Evolutionary conservation across 108 stramenopile genomes (phyloP), one percentile per base, ranked within the genome.

Genomic region (Cyclotella kingstonii): DNA sequence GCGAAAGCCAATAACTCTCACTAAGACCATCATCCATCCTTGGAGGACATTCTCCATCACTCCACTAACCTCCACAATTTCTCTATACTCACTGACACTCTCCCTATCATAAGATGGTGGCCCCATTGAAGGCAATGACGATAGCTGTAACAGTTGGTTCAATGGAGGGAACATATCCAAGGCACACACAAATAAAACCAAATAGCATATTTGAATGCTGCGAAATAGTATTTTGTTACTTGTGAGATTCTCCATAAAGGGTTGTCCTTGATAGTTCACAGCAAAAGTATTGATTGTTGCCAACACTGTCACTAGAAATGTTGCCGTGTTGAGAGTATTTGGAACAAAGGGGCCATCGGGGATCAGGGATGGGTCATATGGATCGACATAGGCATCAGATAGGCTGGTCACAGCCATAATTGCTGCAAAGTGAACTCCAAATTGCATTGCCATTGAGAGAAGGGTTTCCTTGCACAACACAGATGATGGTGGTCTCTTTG

Each of bases 301-400:
- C 51, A 90, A 34, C 12, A 79, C 60, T 25, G 79, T 91, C 14
- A 99, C 39, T 9, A 99, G 74, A 72, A 97, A 98, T 11, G 95
- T 83, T 17, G 89, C 89, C 8, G 90, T 82, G 78, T 99, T 99
- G 49, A 99, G 76, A 0, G 82, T 77, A 44, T 96, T 97, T 7
- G 98, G 96, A 31, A 85, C 80, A 78, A 99, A 99, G 7, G 89
- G 80, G 6, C 91, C 96, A 67, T 99, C 98, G n/a, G 95, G 94
- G 5, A 86, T 66, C 60, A 89, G 65, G 25, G 73, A 71, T n/a
- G 86, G 85, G 46, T 91, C 87, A 39, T 79, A 84, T 0, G 87
- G 87, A 69, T 93, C 86, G n/a, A 90, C 76, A 47, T 78, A 91
- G 9, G 77, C 75, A 41, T 78, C 29, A 6, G 84, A 77, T 39